A percentile compares a stretch with the other conserved stretches of the same genome.
Conservation (phyloP, 495 filamentous ascomycete species). For the Hyphodiscus hymeniophilus region DNA sequence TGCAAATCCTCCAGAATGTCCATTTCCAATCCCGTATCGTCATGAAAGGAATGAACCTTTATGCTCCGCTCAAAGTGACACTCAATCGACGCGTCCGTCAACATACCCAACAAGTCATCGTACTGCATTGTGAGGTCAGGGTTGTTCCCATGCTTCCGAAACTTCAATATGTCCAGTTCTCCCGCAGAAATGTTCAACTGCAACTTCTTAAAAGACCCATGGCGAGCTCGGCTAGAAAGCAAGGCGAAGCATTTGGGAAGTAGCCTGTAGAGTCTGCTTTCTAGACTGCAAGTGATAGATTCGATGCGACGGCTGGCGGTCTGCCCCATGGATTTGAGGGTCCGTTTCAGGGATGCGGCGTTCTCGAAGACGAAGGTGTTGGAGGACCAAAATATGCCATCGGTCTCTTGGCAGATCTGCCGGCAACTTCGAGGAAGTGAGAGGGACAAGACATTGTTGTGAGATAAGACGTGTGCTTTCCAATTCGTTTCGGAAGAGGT, state of each 20-base stretch:
- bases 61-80: slow-evolving; percentile 9
- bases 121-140: neutral
- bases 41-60: neutral
- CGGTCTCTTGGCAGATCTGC: slow-evolving; percentile 16
- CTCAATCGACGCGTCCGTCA: neutral
- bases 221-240: slow-evolving; percentile 1
- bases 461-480: neutral
- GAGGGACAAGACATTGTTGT: slow-evolving; percentile 5
- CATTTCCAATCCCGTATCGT: neutral
- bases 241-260: slow-evolving; percentile 5
- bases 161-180: too few relatives aligned
- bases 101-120: neutral
- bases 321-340: slow-evolving; percentile 17
- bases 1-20: slow-evolving; percentile 7
- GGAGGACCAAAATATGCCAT: slow-evolving; percentile 10
- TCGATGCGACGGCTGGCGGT: slow-evolving; percentile 9
- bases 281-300: neutral
- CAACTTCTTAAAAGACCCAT: slow-evolving; percentile 1
- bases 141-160: too few relatives aligned
- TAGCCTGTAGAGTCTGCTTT: neutral
- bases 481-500: too few relatives aligned
- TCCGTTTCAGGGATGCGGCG: neutral
- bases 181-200: slow-evolving; percentile 3
- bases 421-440: slow-evolving; percentile 8
- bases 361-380: slow-evolving; percentile 15